Evolutionary conservation across 2,329 filamentous ascomycete species (phyloP).

Genomic region (Blastomyces emzantsi): DNA sequence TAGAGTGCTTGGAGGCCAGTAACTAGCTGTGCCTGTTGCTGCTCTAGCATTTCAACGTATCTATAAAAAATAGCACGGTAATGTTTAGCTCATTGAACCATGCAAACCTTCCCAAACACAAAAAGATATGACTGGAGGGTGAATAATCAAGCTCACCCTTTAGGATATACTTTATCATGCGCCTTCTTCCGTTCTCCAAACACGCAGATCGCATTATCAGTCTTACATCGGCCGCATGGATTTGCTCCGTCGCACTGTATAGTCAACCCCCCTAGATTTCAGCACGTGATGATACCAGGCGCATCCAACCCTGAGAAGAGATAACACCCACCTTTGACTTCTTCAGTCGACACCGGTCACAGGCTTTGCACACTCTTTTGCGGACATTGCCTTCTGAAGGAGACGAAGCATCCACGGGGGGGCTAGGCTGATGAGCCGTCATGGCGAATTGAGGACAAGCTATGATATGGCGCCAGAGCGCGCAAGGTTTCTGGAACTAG

Average conservation of each 20-base stretch:
- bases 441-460: conserved; percentile 18
- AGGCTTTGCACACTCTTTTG: conserved; percentile 58
- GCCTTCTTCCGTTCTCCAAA: conserved; percentile 58
- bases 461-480: neutral
- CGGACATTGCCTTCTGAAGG: conserved; percentile 39
- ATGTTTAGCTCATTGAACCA: neutral
- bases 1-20: conserved; percentile 54
- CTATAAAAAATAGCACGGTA: conserved; percentile 26
- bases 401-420: conserved; percentile 30
- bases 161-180: conserved; percentile 60
- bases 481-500: neutral
- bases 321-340: conserved; percentile 50
- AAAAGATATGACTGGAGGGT: conserved; percentile 3
- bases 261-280: conserved; percentile 7
- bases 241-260: conserved; percentile 54
- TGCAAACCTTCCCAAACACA: conserved; percentile 7
- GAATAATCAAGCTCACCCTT: conserved; percentile 43
- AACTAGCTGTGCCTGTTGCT: conserved; percentile 55
- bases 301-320: neutral
- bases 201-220: conserved; percentile 56
- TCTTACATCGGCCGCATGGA: conserved; percentile 53
- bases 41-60: conserved; percentile 59
- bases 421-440: conserved; percentile 31
- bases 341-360: conserved; percentile 56
- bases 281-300: conserved; percentile 11